These are phyloP conservation scores for Penicillium decumbens DNA, from an alignment of 2,329 filamentous ascomycete species.

Conservation along the genomic window DNA sequence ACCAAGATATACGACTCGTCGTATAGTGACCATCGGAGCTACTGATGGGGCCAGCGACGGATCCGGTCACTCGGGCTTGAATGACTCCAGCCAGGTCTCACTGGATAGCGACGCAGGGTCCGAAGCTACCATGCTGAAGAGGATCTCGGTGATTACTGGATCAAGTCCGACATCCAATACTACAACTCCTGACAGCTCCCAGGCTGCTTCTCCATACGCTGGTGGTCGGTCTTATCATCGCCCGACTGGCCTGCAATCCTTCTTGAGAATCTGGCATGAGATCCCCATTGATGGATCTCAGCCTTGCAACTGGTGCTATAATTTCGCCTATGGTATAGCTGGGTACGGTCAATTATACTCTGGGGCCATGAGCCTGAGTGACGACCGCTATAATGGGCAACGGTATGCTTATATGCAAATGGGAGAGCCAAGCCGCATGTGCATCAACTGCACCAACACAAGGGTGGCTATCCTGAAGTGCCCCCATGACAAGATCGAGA, in stretches of 20 bases:
- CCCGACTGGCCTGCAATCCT: constrained; percentile 38
- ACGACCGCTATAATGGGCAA: constrained; percentile 38
- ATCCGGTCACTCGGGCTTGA: background rate
- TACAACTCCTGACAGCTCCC: background rate
- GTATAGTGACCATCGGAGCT: background rate
- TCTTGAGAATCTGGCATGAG: constrained; percentile 37
- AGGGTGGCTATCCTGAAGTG: constrained; percentile 37
- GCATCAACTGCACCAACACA: constrained; percentile 33
- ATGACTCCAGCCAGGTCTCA: background rate
- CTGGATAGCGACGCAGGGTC: background rate
- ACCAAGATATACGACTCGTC: background rate
- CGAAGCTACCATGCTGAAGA: background rate
- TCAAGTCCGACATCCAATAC: background rate
- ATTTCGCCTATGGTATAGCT: constrained; percentile 39
- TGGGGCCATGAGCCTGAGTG: constrained; percentile 33
- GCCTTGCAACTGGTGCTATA: constrained; percentile 41
- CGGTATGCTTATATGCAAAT: constrained; percentile 34
- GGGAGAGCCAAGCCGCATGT: constrained; percentile 36
- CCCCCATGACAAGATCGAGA: constrained; percentile 27
- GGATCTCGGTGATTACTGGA: background rate
- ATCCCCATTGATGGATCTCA: constrained; percentile 12
- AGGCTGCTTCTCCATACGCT: background rate
- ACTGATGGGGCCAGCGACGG: background rate
- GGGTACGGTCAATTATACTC: constrained; percentile 35
- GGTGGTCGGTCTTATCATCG: background rate